Evolutionary conservation across 1,284 basidiomycete species (phyloP).

Genomic region (Waitea zeae): DNA sequence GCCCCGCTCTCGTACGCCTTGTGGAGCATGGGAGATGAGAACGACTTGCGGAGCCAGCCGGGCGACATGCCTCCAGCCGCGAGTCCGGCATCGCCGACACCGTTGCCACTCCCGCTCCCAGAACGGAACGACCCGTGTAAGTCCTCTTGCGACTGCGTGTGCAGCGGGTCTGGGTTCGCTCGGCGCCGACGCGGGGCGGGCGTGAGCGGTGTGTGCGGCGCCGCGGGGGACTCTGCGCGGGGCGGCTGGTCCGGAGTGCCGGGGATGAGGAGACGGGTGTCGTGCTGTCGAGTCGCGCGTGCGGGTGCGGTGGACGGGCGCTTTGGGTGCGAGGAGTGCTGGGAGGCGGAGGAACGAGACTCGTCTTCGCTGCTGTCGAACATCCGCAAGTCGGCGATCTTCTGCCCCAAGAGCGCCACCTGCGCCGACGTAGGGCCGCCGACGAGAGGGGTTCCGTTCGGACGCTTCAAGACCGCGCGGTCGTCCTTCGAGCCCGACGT

Average conservation of each 20-base stretch:
- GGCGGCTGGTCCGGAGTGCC: conserved; percentile 22
- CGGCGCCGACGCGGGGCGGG: conserved; percentile 37
- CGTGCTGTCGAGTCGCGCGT: too few relatives aligned
- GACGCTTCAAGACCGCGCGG: conserved; percentile 4
- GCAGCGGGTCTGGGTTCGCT: conserved; percentile 25
- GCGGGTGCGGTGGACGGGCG: too few relatives aligned
- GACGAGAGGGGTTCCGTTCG: too few relatives aligned
- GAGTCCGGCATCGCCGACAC: too few relatives aligned
- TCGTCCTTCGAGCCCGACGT: conserved; percentile 1
- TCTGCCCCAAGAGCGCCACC: too few relatives aligned
- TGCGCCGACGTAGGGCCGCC: too few relatives aligned
- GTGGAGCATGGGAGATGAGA: conserved; percentile 34
- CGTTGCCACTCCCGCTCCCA: too few relatives aligned
- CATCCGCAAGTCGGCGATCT: conserved; percentile 11
- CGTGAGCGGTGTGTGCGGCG: conserved; percentile 34
- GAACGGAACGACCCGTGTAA: conserved; percentile 11
- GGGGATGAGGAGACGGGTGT: too few relatives aligned
- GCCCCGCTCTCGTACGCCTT: conserved; percentile 22
- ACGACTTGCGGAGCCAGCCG: conserved; percentile 19
- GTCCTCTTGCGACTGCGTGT: conserved; percentile 39
- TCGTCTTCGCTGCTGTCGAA: conserved; percentile 7
- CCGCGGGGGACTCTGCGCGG: conserved; percentile 36
- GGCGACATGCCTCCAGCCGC: neutral
- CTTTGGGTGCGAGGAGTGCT: too few relatives aligned
- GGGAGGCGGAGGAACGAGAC: too few relatives aligned